A percentile compares a stretch with the other conserved stretches of the same genome.
phyloP scores from a whole-genome alignment of 2,329 filamentous ascomycete species.

The Emergomyces pasteurianus region DNA sequence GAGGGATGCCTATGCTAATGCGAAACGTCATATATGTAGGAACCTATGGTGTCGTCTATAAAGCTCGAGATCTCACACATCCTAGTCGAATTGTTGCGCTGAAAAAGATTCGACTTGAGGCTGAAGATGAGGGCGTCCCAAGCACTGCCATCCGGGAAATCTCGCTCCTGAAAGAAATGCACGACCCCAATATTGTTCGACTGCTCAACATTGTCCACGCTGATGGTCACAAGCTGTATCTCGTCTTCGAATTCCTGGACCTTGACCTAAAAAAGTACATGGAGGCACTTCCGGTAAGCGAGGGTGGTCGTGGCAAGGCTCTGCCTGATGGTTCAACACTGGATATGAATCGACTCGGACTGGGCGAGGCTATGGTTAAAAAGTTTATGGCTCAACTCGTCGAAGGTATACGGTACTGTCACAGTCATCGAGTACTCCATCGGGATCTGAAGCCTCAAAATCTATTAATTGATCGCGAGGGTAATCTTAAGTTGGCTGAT shows the following conservation, averaged over 20 bases:
- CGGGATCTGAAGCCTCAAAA: slow-evolving; percentile 99
- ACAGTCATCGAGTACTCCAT: slow-evolving; percentile 77
- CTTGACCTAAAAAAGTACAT: slow-evolving; percentile 93
- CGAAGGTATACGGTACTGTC: slow-evolving; percentile 75
- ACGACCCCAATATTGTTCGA: slow-evolving; percentile 77
- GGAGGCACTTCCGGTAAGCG: slow-evolving; percentile 73
- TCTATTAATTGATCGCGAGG: slow-evolving; percentile 83
- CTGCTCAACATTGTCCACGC: slow-evolving; percentile 88
- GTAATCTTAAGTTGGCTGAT: slow-evolving; percentile 96
- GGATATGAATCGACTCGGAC: slow-evolving; percentile 53
- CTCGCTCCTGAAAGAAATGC: slow-evolving; percentile 88
- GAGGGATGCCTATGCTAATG: background rate
- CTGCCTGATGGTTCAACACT: slow-evolving; percentile 64
- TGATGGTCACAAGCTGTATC: slow-evolving; percentile 87
- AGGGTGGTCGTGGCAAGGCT: slow-evolving; percentile 74
- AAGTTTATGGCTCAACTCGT: slow-evolving; percentile 88
- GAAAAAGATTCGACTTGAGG: slow-evolving; percentile 92
- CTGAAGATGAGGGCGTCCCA: slow-evolving; percentile 87
- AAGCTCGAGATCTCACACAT: slow-evolving; percentile 74
- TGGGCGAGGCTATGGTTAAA: slow-evolving; percentile 73
- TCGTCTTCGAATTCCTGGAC: slow-evolving; percentile 86
- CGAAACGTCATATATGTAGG: slow-evolving; percentile 40
- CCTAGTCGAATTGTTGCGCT: slow-evolving; percentile 77
- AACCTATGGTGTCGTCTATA: slow-evolving; percentile 93
- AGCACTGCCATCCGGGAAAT: slow-evolving; percentile 91